Evolutionary conservation across 371 early-diverging fungal species (phyloP), one percentile per base, ranked within the genome.

Genomic region (Apophysomyces trapeziformis): DNA sequence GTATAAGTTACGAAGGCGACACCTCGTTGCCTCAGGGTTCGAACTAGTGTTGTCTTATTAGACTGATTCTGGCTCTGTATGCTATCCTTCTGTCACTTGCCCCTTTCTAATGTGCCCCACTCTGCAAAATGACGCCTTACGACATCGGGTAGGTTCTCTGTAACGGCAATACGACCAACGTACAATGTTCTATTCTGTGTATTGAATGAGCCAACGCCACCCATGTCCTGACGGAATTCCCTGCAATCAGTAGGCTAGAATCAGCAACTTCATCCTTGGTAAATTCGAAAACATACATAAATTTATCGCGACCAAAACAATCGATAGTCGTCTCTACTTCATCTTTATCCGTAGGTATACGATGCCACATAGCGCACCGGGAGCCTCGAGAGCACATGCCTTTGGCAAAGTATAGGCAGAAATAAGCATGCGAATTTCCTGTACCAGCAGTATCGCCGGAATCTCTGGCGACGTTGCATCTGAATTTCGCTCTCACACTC

Each of bases 171-270:
- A 58, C 90, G 85, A 4, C 94, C 94, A 37, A 94, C 85, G 72
- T 93, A 94, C n/a, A 95, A 74, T 11, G 93, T 92, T 18, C 79
- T 73, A 63, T 89, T 90, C 43, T 87, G 87, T 50, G 88, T 80
- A 45, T 88, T 89, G 77, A 95, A 93, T 14, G 92, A 89, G 37
- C 95, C 95, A 7, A 93, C 91, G 63, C 94, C 95, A 61, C 93
- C 93, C 87, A 91, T 93, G 74, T 95, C 95, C 38, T 94, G 90
- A 45, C 93, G 84, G 59, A 92, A 92, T 56, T 92, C 89, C 26
- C 90, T 86, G 68, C 1, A 38, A 1, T 7, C 26, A 36, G 59
- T 16, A 43, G 26, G 11, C 18, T 60, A 57, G 6, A 18, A 21
- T 50, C 21, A 50, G 21, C 21, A 32, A 21, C 21, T n/a, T n/a